These are phyloP conservation scores for Fraxinus baroniana DNA, from an alignment of 305 asterid genomes.

Conservation along the genomic window DNA sequence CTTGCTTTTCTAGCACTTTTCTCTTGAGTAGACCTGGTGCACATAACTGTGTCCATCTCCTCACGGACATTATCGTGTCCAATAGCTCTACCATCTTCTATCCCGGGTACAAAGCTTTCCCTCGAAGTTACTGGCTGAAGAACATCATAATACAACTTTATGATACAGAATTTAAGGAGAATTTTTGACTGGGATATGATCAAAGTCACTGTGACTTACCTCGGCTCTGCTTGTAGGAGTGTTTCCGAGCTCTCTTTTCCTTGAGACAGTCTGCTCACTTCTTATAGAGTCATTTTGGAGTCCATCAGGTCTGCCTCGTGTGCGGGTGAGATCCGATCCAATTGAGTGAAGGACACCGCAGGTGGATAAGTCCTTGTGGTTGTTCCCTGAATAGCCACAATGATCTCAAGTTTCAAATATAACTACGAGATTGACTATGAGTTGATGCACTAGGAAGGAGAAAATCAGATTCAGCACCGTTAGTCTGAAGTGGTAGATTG, in stretches of 20 bases:
- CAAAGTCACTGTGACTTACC: conserved; percentile 32
- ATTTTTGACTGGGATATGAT: not conserved
- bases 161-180: not conserved
- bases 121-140: conserved; percentile 76
- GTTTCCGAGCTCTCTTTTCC: conserved; percentile 50
- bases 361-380: conserved; percentile 62
- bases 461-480: conserved; percentile 25
- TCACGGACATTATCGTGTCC: conserved; percentile 31
- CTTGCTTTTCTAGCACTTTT: conserved; percentile 72
- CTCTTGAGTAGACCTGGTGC: conserved; percentile 65
- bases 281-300: conserved; percentile 43
- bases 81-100: conserved; percentile 41
- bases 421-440: not conserved
- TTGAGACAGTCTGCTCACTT: conserved; percentile 50
- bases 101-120: conserved; percentile 67
- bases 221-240: conserved; percentile 76
- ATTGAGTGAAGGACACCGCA: conserved; percentile 82
- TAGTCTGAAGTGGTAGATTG: conserved; percentile 33
- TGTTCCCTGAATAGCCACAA: conserved; percentile 37
- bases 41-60: conserved; percentile 38
- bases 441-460: conserved; percentile 9
- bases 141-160: conserved; percentile 11
- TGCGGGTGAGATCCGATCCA: conserved; percentile 83
- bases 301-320: conserved; percentile 53
- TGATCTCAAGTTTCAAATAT: not conserved